Evolutionary conservation across 2,329 filamentous ascomycete genomes (phyloP), one percentile per base, ranked within the genome.

Genomic region (Pseudogymnoascus destructans): DNA sequence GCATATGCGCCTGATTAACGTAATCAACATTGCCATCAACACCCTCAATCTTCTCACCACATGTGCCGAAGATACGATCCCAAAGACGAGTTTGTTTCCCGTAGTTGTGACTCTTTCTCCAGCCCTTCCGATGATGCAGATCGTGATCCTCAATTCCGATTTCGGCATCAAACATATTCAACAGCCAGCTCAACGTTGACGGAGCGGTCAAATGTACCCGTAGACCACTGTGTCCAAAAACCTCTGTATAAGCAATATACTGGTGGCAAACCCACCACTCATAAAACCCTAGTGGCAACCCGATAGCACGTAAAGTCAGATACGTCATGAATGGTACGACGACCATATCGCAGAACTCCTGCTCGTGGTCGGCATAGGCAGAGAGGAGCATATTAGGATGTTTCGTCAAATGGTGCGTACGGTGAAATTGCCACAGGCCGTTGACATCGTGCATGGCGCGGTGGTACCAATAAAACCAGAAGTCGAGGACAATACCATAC

Each of bases 191-290:
- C 17, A 73, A 59, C 0, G 71, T 68, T 0, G 67, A 68, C 0
- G 73, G 71, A 0, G 71, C 67, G 0, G 66, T 67, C 0, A 68
- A 63, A 54, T 70, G 68, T 8, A 75, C 55, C 1, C 73, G 70
- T 11, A 75, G 59, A 0, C 73, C 72, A 27, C 68, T 71, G 55
- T 74, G 73, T 3, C 73, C 72, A 23, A 66, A 63, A 3, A 73
- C 56, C 59, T 74, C 73, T 11, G 71, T 63, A 63, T 70, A 75
- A 10, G 73, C 66, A 27, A 76, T 66, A 56, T 74, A 76, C 57
- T 73, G 67, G 57, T 74, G 70, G 62, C 73, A 75, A 15, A 76
- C 61, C 73, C 73, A 76, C 72, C 71, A 74, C 40, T 75, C 73
- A 55, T 75, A 75, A 62, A 76, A 76, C 1, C 72, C 73, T 70